Evolutionary conservation across 805 yeast species (phyloP).

Genomic region (Metschnikowia lochheadii): DNA sequence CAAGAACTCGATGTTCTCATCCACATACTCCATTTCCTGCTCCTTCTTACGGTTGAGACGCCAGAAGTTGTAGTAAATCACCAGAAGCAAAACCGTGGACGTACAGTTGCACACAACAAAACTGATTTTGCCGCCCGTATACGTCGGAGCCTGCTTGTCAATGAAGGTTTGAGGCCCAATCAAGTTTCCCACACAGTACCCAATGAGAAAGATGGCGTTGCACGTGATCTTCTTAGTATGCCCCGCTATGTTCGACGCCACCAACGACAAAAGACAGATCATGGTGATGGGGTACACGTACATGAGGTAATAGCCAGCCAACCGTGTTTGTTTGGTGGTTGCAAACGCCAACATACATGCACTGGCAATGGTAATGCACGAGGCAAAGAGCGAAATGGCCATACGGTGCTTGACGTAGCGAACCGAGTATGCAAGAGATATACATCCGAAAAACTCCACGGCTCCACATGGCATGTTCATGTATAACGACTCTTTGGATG

Average conservation of each 20-base stretch:
- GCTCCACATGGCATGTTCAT: slow-evolving; percentile 28
- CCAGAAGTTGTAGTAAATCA: slow-evolving; percentile 14
- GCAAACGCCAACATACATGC: slow-evolving; percentile 17
- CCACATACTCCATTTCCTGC: slow-evolving; percentile 8
- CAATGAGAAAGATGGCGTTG: slow-evolving; percentile 32
- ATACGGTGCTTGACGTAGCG: slow-evolving; percentile 27
- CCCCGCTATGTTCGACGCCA: slow-evolving; percentile 28
- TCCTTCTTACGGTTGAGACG: slow-evolving; percentile 12
- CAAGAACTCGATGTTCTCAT: slow-evolving; percentile 7
- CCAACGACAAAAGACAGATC: slow-evolving; percentile 20
- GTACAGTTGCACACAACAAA: slow-evolving; percentile 28
- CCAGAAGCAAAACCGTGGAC: slow-evolving; percentile 21
- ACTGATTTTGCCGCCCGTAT: slow-evolving; percentile 38
- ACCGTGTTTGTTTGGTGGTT: slow-evolving; percentile 15
- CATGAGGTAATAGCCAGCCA: slow-evolving; percentile 29
- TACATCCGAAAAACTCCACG: slow-evolving; percentile 23
- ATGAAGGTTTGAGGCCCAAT: slow-evolving; percentile 22
- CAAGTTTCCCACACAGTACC: slow-evolving; percentile 28
- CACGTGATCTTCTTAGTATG: slow-evolving; percentile 30
- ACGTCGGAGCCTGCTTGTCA: slow-evolving; percentile 41
- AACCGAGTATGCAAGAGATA: slow-evolving; percentile 22
- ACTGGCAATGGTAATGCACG: slow-evolving; percentile 14
- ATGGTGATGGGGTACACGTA: slow-evolving; percentile 31
- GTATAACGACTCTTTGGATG: slow-evolving; percentile 18
- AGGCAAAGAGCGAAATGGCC: slow-evolving; percentile 26